Evolutionary conservation across 176 grass and related monocot species (phyloP), one percentile per base, ranked within the genome.

Genomic region (Saccharum officinarum): DNA sequence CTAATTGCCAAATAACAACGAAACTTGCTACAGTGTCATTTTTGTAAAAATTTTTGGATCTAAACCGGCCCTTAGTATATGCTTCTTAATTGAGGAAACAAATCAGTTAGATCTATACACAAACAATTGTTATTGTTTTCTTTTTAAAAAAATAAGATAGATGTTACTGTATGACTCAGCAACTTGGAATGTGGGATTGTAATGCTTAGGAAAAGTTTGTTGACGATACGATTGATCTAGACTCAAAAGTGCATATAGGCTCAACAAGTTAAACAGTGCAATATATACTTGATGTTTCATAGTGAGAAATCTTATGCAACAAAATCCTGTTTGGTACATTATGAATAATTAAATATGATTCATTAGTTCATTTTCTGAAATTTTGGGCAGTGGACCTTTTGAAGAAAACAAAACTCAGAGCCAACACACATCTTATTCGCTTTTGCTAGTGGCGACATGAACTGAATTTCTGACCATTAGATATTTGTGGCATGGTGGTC

Each of bases 401-500:
- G 10, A 69, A 26, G 17, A 85, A 85, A 79, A 18, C 16, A 46
- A 79, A 61, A 42, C 30, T 63, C 64, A 20, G 49, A 37, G 46
- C 50, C 75, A 65, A 54, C 22, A 86, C 20, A 86, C 30, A 65
- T 62, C 50, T 62, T 80, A 39, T 63, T 63, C 37, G 1, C 26
- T 71, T 37, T 47, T 62, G 30, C 4, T 83, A 79, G 49, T 79
- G 65, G 75, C 71, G 38, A 69, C 28, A 33, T 33, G 36, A 59
- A 63, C 40, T 36, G 22, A 28, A 38, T 8, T 26, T 28, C 61
- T 79, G 30, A 64, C 54, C 67, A 26, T 50, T 64, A 63, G 52
- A 85, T 78, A 71, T 85, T 34, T 70, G 25, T 71, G 66, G 49
- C 23, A 62, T 62, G 59, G 59, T 62, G 59, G 59, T 62, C 59